A percentile compares a stretch with the other conserved stretches of the same genome.
Conservation (phyloP, 2,329 filamentous ascomycete genomes). For the Ophiostoma populinum region DNA sequence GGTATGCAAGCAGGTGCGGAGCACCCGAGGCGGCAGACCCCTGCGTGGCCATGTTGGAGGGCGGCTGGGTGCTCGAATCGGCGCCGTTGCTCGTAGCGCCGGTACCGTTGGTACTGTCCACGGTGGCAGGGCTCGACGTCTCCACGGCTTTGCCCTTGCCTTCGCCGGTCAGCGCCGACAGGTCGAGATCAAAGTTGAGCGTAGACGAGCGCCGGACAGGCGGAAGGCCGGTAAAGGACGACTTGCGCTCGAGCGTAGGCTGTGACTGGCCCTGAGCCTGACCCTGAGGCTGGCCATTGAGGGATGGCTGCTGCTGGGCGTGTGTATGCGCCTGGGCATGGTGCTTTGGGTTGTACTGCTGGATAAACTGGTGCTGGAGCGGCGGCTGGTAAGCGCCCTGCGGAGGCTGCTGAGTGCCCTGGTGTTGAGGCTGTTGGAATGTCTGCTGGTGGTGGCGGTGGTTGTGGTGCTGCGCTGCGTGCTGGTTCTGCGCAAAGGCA, state of each 20-base stretch:
- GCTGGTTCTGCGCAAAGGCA: conserved; percentile 2
- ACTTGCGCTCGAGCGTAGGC: conserved; percentile 16
- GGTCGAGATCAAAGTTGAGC: conserved; percentile 22
- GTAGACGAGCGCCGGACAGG: conserved; percentile 41
- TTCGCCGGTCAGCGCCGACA: conserved; percentile 17
- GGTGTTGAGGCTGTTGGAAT: background rate
- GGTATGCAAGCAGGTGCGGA: too few relatives aligned
- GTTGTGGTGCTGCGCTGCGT: conserved; percentile 3
- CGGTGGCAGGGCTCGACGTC: conserved; percentile 7
- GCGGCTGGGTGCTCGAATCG: too few relatives aligned
- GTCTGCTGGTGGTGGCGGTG: background rate
- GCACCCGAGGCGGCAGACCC: too few relatives aligned
- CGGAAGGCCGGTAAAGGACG: conserved; percentile 39
- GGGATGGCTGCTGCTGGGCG: background rate
- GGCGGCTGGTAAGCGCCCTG: too few relatives aligned
- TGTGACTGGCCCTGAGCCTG: background rate
- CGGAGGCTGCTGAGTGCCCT: too few relatives aligned
- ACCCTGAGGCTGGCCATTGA: too few relatives aligned
- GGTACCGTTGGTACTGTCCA: too few relatives aligned
- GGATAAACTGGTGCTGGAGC: background rate
- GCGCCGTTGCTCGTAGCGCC: too few relatives aligned
- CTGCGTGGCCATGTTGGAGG: too few relatives aligned
- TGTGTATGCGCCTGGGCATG: background rate
- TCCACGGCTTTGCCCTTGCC: conserved; percentile 10
- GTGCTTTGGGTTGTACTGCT: background rate